Base-by-base conservation (phyloP, 148 eudicot species). In the Beta vulgaris region DNA sequence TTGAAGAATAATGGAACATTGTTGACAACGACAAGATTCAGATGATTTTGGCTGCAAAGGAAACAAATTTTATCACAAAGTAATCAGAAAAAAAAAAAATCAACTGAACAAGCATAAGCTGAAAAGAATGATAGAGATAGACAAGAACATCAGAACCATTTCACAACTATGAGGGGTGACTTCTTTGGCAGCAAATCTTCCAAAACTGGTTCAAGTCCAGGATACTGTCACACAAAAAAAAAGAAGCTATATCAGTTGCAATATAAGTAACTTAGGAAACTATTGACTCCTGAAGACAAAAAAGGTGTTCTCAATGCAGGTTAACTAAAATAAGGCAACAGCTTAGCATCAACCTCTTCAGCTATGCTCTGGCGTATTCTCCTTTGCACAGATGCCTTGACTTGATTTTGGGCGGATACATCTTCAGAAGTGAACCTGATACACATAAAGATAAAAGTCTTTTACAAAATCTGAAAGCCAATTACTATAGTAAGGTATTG, bases 351-450 rank as follows among this genome's bases (percentile, higher is more conserved):
- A 58, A 90, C 98, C 94, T 95, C 96, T 58, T 95, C 98, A 46
- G 96, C 93, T 81, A 95, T 90, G 81, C 96, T 90, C 66, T 92
- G 93, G 26, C 96, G 91, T 35, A 92, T 95, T 87, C 68, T 95
- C 48, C 97, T 82, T 62, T 95, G 98, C 74, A 92, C 96, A 55
- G 98, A 95, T 67, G 98, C 96, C 84, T 95, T 95, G 46, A 95
- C 98, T 89, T 95, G 98, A 88, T 95, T 95, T 78, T 95, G 98
- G 43, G 87, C 97, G 78, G 98, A 92, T 60, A 95, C 97, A 67
- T 95, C 98, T 80, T 95, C 98, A 68, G 87, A 75, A 58, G 97
- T 82, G 78, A 95, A 95, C 85, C 98, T 95, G 81, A 75, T 69
- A 75, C 15, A 55, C 73, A 39, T 14, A 69, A 18, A 67, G 43